Evolutionary conservation across 140 eudicot genomes (phyloP), one percentile per base, ranked within the genome.

Genomic region (Stevia rebaudiana): DNA sequence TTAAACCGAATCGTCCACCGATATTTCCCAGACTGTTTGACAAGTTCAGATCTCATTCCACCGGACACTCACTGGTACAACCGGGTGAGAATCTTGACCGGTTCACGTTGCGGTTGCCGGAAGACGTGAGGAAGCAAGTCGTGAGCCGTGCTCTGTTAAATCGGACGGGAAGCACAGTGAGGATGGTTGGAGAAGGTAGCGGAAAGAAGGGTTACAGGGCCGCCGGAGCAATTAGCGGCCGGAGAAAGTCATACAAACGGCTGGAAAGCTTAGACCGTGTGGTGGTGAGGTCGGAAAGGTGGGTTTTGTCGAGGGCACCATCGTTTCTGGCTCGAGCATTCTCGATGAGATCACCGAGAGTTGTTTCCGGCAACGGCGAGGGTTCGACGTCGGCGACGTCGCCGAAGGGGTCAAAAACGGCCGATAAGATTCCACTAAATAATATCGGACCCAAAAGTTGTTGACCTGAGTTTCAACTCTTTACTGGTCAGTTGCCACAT

Each of bases 61-160:
- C 95, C 43, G 95, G 95, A 3, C 94, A 87, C 15, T 77, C 86
- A 8, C 28, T 88, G 62, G 86, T 87, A n/a, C 85, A 74, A 54
- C 95, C 87, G 55, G 95, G 89, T 1, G 86, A 79, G 70, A 80
- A 91, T 52, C 17, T 76, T 24, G 98, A 87, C 53, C 84, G 98
- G 67, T 91, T 73, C 35, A 91, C 91, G 8, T 42, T 91, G 10
- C 67, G 91, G 52, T 71, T 91, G 39, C 95, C 98, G 0, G 83
- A 65, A 17, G 83, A 76, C 9, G 86, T 82, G 8, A 72, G 94
- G 56, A 87, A 77, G 59, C 90, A 84, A n/a, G 77, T 90, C 2
- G 78, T 90, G 57, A 75, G 53, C 43, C 86, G 95, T 24, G 83
- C 89, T 12, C 12, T 62, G 19, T 50, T 86, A 24, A 76, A 74